Evolutionary conservation across 2,329 filamentous ascomycete species (phyloP), one percentile per base, ranked within the genome.

Genomic region (Dendryphion nanum): DNA sequence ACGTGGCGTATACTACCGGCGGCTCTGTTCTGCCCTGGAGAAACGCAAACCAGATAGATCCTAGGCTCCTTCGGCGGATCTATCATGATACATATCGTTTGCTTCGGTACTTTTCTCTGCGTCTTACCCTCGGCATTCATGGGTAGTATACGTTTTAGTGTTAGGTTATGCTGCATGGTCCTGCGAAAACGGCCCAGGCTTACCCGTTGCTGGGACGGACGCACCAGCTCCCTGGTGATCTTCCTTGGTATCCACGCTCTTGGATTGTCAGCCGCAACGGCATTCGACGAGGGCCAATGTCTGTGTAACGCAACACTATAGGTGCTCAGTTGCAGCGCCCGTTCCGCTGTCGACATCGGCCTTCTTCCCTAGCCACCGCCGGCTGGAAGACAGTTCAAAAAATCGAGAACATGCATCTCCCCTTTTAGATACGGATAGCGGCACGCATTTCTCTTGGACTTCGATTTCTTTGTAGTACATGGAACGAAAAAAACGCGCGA

Each of bases 1-100:
- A 42, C 37, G 41, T 48, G 42, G 43, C 44, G 33, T 30, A 26
- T 40, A 47, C 42, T 53, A 37, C 45, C 47, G 46, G 45, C 48
- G 46, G 42, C 52, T 48, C 40, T 53, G 42, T 41, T 23, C 18
- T 21, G 28, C 20, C 16, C 35, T 36, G 28, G 21, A 40, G 30
- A 35, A 20, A 21, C 40, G 30, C 33, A 41, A 33, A 19, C 6
- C n/a, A 6, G 14, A 33, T 16, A 15, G 30, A 31, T n/a, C n/a
- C n/a, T n/a, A n/a, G n/a, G n/a, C n/a, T 26, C 16, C 18, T 29
- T 19, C 31, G 4, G 8, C n/a, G 16, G 18, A 10, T 17, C 14
- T 17, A 39, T 38, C 36, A 21, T 21, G 39, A 38, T 42, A 29
- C 34, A 30, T 40, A 19, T 19, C 21, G 15, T 21, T 18, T 13